Base-by-base conservation (phyloP, 148 eudicot genomes). In the Linanthus parryae region DNA sequence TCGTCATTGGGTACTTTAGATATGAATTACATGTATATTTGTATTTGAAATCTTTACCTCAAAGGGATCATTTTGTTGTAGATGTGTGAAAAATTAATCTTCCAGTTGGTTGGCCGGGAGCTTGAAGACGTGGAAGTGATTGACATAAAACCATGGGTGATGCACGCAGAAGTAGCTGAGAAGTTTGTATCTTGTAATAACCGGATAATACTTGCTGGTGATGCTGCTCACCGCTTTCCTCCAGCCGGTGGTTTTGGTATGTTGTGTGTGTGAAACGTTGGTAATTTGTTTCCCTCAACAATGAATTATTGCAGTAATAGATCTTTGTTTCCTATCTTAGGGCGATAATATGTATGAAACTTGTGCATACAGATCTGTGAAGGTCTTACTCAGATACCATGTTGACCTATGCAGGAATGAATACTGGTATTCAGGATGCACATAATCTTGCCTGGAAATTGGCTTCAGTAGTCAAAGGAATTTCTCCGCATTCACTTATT, bases 211-310 rank as follows among this genome's bases (percentile, higher is more conserved):
- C 74, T 92, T 52, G 94, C 80, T 41, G 96, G 99, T 52, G 99
- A 92, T 72, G 96, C 99, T 14, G 94, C 91, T 70, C 96, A 92
- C 68, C 88, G 96, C 27, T 92, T 92, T 65, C 99, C 99, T 57
- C 99, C 99, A 13, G 94, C 95, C 54, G 99, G 99, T 66, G 99
- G 96, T 60, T 92, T 92, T 58, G 99, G 99, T 92, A 75, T 47
- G 74, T 34, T 31, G 23, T n/a, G n/a, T n/a, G n/a, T n/a, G n/a
- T n/a, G n/a, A n/a, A n/a, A n/a, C n/a, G n/a, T n/a, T n/a, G n/a
- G n/a, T n/a, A n/a, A n/a, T n/a, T n/a, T n/a, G n/a, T n/a, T n/a
- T n/a, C n/a, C n/a, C n/a, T n/a, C n/a, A n/a, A n/a, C n/a, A n/a
- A n/a, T n/a, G n/a, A n/a, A n/a, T n/a, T n/a, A n/a, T n/a, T n/a